Conservation (phyloP, 345 rosid genomes). For the Eucalyptus regnans region DNA sequence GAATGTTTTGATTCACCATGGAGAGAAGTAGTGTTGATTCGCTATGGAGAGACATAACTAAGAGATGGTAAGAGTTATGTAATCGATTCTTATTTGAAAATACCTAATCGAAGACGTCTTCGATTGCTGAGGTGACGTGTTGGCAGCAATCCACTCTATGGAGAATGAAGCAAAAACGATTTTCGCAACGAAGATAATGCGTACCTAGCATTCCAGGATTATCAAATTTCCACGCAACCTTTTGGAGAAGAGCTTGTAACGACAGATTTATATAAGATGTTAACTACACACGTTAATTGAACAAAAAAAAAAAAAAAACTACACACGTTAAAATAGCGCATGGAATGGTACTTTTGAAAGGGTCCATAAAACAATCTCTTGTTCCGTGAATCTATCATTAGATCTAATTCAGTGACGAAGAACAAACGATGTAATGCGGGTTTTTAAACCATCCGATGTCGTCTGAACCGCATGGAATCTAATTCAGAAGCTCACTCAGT, state of each 20-base stretch:
- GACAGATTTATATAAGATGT: neutral
- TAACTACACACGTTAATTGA: neutral
- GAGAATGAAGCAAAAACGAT: neutral
- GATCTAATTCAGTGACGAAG: neutral
- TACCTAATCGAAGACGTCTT: neutral
- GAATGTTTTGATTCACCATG: neutral
- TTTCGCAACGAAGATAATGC: neutral
- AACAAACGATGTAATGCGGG: neutral
- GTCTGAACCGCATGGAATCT: neutral
- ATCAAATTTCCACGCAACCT: neutral
- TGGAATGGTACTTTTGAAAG: neutral
- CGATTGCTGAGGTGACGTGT: neutral
- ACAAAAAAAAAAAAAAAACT: too few species aligned
- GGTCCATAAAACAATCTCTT: neutral
- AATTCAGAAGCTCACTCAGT: neutral
- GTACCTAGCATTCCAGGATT: neutral
- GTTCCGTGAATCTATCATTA: neutral
- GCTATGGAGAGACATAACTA: too few species aligned
- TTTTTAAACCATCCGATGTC: neutral
- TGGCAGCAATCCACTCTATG: neutral
- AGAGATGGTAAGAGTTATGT: neutral
- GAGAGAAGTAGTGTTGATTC: neutral
- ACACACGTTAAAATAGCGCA: neutral
- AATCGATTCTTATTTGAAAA: neutral
- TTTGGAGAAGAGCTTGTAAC: neutral